These are phyloP conservation scores for Celoporthe dispersa DNA, from an alignment of 2,329 filamentous ascomycete genomes.

Conservation along the genomic window DNA sequence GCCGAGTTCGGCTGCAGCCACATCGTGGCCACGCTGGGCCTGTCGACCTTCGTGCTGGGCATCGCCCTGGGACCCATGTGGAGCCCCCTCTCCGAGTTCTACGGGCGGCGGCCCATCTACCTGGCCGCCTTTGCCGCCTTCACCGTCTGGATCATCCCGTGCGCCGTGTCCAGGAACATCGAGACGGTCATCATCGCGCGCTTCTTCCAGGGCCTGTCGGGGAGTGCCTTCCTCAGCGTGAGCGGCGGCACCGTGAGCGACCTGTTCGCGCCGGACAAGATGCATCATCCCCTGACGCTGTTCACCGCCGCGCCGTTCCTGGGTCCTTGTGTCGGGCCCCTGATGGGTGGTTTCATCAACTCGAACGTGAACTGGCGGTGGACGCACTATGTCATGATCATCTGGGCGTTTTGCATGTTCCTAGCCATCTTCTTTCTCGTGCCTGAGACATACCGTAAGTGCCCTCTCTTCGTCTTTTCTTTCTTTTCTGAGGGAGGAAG, in stretches of 20 bases:
- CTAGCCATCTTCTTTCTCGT: slow-evolving; percentile 71
- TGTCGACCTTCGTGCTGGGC: slow-evolving; percentile 83
- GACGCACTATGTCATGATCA: slow-evolving; percentile 84
- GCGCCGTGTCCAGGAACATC: slow-evolving; percentile 81
- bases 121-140: slow-evolving; percentile 75
- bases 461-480: neutral
- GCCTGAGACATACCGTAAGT: slow-evolving; percentile 81
- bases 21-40: slow-evolving; percentile 76
- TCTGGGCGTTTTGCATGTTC: slow-evolving; percentile 74
- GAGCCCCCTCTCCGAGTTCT: slow-evolving; percentile 74
- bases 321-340: slow-evolving; percentile 62
- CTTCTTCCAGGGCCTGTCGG: slow-evolving; percentile 77
- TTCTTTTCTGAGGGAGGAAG: neutral
- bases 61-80: slow-evolving; percentile 67
- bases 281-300: slow-evolving; percentile 83
- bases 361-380: slow-evolving; percentile 75
- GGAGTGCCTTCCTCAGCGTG: slow-evolving; percentile 71
- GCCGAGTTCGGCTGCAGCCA: slow-evolving; percentile 73
- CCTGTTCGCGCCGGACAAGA: slow-evolving; percentile 68
- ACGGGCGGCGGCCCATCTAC: slow-evolving; percentile 82
- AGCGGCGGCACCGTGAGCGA: slow-evolving; percentile 87
- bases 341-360: slow-evolving; percentile 82
- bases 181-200: slow-evolving; percentile 76
- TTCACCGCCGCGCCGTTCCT: slow-evolving; percentile 71
- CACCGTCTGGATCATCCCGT: slow-evolving; percentile 79